Base-by-base conservation (phyloP, 2,329 filamentous ascomycete species). In the Botrytis porri region DNA sequence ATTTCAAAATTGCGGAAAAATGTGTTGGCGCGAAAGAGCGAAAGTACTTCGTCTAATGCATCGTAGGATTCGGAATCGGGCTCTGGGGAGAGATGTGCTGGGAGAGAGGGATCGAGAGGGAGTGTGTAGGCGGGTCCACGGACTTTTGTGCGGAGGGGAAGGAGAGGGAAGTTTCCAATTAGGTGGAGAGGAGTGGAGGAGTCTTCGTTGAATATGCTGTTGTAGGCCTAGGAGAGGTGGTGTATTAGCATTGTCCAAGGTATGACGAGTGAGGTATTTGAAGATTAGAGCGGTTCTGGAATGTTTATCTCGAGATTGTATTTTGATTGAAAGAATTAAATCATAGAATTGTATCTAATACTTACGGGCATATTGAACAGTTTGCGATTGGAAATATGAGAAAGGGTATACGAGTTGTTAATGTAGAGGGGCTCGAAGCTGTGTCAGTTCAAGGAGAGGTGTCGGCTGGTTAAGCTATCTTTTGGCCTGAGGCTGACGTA, bases 1-100 rank as follows among this genome's bases (percentile, higher is more conserved):
- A 98, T 97, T 87, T 98, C 96, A 80, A 99, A 99, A 88, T 98
- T 99, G 80, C 96, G 93, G 88, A 98, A 99, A 84, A 99, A 95
- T 74, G 95, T 98, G 86, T 99, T 98, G 80, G 96, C 95, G 77
- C 96, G 93, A 88, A 98, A 99, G 67, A 98, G 89, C 20, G 91
- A 88, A 72, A 99, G 88, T 69, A 97, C 90, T 86, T 99, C 96
- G 84, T 99, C 96, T 72, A 98, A 88, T 75, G 96, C 93, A 85
- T 99, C 96, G 87, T 98, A 98, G 80, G 92, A 95, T 83, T 97
- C 94, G 83, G 90, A 91, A 82, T 96, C 93, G 67, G 94, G 92
- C 82, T 98, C 94, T 79, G 86, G 91, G 78, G 86, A 89, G 16
- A 79, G 80, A 76, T 85, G 82, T 61, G 84, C 79, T 51, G 85